These are phyloP conservation scores for Botryobasidium botryosum DNA, from an alignment of 768 basidiomycete species.

Conservation along the genomic window DNA sequence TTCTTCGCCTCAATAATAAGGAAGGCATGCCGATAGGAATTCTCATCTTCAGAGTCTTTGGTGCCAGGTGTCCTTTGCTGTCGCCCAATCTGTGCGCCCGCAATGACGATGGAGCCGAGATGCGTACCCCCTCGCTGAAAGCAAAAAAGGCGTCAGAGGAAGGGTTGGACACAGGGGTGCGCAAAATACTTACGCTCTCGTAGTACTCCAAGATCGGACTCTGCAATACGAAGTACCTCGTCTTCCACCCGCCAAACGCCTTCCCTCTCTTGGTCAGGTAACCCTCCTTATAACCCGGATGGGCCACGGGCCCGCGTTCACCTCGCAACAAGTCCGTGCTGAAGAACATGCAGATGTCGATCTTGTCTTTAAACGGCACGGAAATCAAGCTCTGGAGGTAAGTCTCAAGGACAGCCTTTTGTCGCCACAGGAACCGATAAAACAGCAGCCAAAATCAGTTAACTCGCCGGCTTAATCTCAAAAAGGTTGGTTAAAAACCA, in stretches of 20 bases:
- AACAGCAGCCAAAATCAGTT: conserved; percentile 1
- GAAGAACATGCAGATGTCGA: conserved; percentile 83
- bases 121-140: conserved; percentile 74
- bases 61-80: conserved; percentile 52
- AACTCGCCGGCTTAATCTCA: neutral
- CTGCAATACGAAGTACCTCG: conserved; percentile 84
- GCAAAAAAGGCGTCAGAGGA: conserved; percentile 6
- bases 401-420: conserved; percentile 38
- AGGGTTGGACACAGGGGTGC: conserved; percentile 1
- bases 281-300: conserved; percentile 80
- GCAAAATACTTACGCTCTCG: conserved; percentile 59
- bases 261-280: conserved; percentile 93
- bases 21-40: conserved; percentile 93
- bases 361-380: conserved; percentile 70
- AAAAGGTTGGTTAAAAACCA: neutral
- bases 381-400: conserved; percentile 75
- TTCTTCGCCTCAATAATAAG: conserved; percentile 84
- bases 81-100: conserved; percentile 90
- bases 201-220: conserved; percentile 88
- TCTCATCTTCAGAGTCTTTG: conserved; percentile 56
- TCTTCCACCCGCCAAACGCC: conserved; percentile 97
- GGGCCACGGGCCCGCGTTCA: conserved; percentile 56
- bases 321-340: conserved; percentile 76
- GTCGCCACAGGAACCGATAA: neutral
- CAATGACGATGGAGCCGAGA: conserved; percentile 76